Evolutionary conservation across 768 basidiomycete genomes (phyloP), one percentile per base, ranked within the genome.

Genomic region (Russula sp.): DNA sequence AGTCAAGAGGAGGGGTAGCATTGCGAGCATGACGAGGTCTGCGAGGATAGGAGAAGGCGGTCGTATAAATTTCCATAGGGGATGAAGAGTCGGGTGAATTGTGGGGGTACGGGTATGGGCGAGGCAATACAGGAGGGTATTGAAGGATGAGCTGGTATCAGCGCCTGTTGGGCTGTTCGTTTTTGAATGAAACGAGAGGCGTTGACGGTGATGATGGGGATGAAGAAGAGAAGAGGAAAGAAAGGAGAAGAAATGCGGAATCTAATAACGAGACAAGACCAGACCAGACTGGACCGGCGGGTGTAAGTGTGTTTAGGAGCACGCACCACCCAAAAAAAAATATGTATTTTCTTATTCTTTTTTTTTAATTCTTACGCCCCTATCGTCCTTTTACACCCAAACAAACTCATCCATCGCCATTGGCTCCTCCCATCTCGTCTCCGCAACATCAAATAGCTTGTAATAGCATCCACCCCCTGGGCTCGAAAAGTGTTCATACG

Each of bases 1-100:
- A 82, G 74, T 89, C 86, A 76, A 86, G 77, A 63, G 86, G 81
- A 57, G 82, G 81, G 67, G 83, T 74, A 57, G 81, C 76, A 61
- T 85, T 83, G 75, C 81, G 83, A 77, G 79, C 75, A 75, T 82
- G 82, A 71, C 85, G 85, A 71, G 86, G 81, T 73, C 87, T 81
- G 78, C 90, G 88, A 70, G 93, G 92, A 77, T 90, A 88, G 68
- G 87, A 87, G 81, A 97, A 95, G 70, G 93, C 90, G 68, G 91
- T 90, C 58, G 93, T 90, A 83, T 95, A 96, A 72, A 95, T 84
- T 73, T 97, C 94, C 94, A 97, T 95, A 68, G 69, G 60, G 54
- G 68, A 56, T 64, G n/a, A 22, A 69, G 68, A 68, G 64, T 72
- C 66, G 71, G 68, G 65, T 62, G 43, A 43, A 58, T 45, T 25